A percentile compares a stretch with the other conserved stretches of the same genome.
Conservation (phyloP, 1,139 yeast genomes). For the Taphrina flavorubra region DNA sequence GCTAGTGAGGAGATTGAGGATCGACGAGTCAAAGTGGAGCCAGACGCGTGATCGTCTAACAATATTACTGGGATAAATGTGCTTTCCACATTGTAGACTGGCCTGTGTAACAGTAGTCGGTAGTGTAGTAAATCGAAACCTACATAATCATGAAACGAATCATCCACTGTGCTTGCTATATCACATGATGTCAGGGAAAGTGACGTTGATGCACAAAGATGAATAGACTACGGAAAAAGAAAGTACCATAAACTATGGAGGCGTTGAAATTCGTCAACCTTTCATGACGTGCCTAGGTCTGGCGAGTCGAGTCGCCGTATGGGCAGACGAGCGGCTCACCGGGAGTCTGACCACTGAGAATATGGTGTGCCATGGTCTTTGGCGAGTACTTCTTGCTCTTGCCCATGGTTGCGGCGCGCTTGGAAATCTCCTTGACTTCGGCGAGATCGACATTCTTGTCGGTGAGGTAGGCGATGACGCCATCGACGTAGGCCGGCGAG, state of each 20-base stretch:
- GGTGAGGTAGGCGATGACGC: slow-evolving; percentile 17
- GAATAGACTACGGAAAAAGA: no score
- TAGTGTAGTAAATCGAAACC: not conserved
- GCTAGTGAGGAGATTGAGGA: slow-evolving; percentile 34
- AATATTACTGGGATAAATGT: no score
- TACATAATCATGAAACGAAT: no score
- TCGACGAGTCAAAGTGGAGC: slow-evolving; percentile 30
- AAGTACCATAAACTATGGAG: no score
- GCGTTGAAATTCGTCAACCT: no score
- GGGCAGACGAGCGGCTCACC: slow-evolving; percentile 28
- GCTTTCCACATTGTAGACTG: not conserved
- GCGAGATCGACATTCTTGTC: slow-evolving; percentile 27
- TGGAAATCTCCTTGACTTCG: slow-evolving; percentile 24
- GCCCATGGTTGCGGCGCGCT: slow-evolving; percentile 27
- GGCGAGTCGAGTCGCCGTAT: slow-evolving; percentile 17
- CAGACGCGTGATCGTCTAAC: not conserved
- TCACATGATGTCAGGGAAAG: no score
- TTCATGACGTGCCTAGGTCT: not conserved
- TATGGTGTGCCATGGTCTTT: slow-evolving; percentile 25
- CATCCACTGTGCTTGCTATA: no score
- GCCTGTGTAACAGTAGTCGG: not conserved
- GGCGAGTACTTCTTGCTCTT: slow-evolving; percentile 31
- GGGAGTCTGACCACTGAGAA: slow-evolving; percentile 19
- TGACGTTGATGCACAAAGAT: no score
- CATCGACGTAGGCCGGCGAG: slow-evolving; percentile 28